Percentiles rank a stretch among this genome's conserved stretches.
Conservation (phyloP, 768 basidiomycete genomes). For the Lactarius indigo region DNA sequence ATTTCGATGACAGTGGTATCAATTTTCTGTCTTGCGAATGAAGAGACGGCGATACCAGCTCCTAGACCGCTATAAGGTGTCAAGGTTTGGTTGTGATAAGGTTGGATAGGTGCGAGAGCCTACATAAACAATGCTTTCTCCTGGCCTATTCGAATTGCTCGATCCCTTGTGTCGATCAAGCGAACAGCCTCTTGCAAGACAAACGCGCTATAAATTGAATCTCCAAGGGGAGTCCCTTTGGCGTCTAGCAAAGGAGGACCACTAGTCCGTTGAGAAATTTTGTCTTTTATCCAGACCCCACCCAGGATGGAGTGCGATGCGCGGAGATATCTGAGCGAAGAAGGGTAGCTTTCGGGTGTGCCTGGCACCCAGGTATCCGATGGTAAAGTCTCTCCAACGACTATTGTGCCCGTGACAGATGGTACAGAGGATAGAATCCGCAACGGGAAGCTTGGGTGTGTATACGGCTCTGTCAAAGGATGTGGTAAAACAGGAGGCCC, state of each 20-base stretch:
- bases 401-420: conserved; percentile 76
- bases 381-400: conserved; percentile 70
- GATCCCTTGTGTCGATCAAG: conserved; percentile 53
- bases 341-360: conserved; percentile 27
- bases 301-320: conserved; percentile 55
- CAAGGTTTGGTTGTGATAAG: conserved; percentile 7
- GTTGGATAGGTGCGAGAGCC: conserved; percentile 26
- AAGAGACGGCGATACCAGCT: conserved; percentile 72
- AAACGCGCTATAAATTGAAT: conserved; percentile 83
- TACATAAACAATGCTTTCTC: conserved; percentile 73
- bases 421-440: conserved; percentile 62
- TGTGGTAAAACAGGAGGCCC: conserved; percentile 52
- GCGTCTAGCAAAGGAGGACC: conserved; percentile 44
- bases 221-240: conserved; percentile 54
- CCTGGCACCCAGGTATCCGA: conserved; percentile 26
- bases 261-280: conserved; percentile 34
- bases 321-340: conserved; percentile 43
- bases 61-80: conserved; percentile 71
- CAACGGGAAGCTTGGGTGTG: conserved; percentile 51
- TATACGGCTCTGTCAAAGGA: conserved; percentile 48
- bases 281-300: conserved; percentile 73
- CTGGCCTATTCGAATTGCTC: conserved; percentile 34
- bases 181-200: conserved; percentile 82
- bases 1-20: conserved; percentile 87
- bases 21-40: conserved; percentile 66